phyloP scores from a whole-genome alignment of 306 rosid species.

The Medicago lupulina region DNA sequence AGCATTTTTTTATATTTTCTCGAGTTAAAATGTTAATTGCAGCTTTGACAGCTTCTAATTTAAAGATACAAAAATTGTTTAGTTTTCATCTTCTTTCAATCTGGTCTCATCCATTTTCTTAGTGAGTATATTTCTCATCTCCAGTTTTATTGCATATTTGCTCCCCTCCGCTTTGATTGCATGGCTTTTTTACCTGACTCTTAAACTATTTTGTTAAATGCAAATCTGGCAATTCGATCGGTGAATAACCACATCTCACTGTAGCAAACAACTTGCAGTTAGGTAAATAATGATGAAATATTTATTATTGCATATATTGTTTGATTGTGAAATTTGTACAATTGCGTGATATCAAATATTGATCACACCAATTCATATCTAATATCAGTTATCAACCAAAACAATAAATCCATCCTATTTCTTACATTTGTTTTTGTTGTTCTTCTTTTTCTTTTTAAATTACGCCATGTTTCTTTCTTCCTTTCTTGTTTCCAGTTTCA shows the following conservation, averaged over 20 bases:
- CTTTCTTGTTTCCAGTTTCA: not conserved
- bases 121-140: not conserved
- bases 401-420: not conserved
- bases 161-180: not conserved
- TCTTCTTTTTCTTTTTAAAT: not conserved
- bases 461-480: not conserved
- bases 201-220: not conserved
- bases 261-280: too few species aligned
- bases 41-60: not conserved
- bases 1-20: not conserved
- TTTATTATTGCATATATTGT: too few species aligned
- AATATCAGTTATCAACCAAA: not conserved
- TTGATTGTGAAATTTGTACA: not conserved
- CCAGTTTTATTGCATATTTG: not conserved
- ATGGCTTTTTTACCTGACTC: not conserved
- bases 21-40: not conserved
- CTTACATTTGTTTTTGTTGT: not conserved
- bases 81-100: constrained; percentile 8
- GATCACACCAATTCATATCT: too few species aligned
- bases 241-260: not conserved
- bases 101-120: not conserved
- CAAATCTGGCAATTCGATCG: not conserved
- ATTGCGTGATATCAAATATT: not conserved
- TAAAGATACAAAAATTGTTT: not conserved
- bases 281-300: too few species aligned